Percentiles rank a stretch among this genome's conserved stretches.
These are phyloP conservation scores for Pichia cephalocereana DNA, from an alignment of 805 yeast genomes.

Conservation along the genomic window DNA sequence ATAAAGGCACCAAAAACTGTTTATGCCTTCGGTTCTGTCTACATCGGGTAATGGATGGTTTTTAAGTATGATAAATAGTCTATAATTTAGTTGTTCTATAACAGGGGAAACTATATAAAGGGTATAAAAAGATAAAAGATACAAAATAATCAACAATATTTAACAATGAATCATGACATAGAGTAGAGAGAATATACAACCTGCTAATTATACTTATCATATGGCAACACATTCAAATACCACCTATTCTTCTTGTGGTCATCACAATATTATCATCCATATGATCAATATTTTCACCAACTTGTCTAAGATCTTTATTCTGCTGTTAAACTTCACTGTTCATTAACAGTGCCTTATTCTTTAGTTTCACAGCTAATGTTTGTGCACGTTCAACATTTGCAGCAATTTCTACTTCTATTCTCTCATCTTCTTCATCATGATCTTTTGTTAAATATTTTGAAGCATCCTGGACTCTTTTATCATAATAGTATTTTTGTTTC, in stretches of 20 bases:
- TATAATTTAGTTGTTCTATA: no score
- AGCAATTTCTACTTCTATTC: slow-evolving; percentile 81
- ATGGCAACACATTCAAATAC: slow-evolving; percentile 10
- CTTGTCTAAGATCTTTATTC: slow-evolving; percentile 58
- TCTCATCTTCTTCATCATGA: slow-evolving; percentile 82
- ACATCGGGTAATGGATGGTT: no score
- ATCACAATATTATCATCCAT: slow-evolving; percentile 64
- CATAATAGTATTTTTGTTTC: slow-evolving; percentile 39
- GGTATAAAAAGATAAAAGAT: no score
- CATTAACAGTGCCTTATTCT: slow-evolving; percentile 60
- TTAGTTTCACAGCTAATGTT: slow-evolving; percentile 58
- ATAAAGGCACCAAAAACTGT: no score
- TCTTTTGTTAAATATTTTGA: slow-evolving; percentile 73
- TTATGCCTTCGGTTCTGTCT: no score
- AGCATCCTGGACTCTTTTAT: slow-evolving; percentile 47
- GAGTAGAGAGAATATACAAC: no score
- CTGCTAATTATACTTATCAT: no score
- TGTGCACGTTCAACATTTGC: slow-evolving; percentile 73
- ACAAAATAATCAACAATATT: no score
- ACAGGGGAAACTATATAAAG: no score
- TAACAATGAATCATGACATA: no score
- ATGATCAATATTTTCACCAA: slow-evolving; percentile 77
- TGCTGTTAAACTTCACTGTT: slow-evolving; percentile 74
- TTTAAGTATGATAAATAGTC: no score
- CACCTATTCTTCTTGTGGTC: slow-evolving; percentile 25